phyloP scores from a whole-genome alignment of 1,284 basidiomycete species.

The Pholiota adiposa region DNA sequence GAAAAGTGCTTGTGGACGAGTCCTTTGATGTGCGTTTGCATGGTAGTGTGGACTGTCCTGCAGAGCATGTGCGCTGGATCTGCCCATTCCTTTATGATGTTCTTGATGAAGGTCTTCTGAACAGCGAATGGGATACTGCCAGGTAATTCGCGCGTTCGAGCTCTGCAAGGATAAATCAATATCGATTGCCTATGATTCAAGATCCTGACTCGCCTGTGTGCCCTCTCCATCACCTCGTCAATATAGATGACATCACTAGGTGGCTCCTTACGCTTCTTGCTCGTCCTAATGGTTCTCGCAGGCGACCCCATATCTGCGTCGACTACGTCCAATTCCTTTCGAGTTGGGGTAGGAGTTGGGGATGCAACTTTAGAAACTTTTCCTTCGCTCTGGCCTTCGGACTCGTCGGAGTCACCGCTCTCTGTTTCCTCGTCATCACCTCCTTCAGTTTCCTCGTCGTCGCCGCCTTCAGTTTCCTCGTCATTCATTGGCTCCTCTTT shows the following conservation, averaged over 20 bases:
- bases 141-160: slow-evolving; percentile 69
- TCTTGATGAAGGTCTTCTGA: slow-evolving; percentile 50
- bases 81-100: slow-evolving; percentile 53
- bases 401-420: slow-evolving; percentile 13
- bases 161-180: slow-evolving; percentile 39
- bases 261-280: slow-evolving; percentile 1
- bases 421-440: background rate
- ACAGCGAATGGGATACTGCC: slow-evolving; percentile 69
- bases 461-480: background rate
- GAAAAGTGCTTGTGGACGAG: slow-evolving; percentile 54
- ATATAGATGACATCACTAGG: slow-evolving; percentile 45
- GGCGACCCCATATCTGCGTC: slow-evolving; percentile 25
- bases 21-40: slow-evolving; percentile 42
- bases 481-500: too few relatives aligned
- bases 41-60: slow-evolving; percentile 40
- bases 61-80: slow-evolving; percentile 51
- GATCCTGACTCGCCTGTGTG: slow-evolving; percentile 53
- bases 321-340: too few relatives aligned
- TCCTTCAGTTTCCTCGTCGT: background rate
- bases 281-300: too few relatives aligned
- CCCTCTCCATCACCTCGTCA: slow-evolving; percentile 55
- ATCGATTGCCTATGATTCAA: background rate
- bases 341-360: too few relatives aligned
- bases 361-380: too few relatives aligned
- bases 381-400: too few relatives aligned